Conservation (phyloP, 805 yeast species). For the Nakazawaea ambrosiae region DNA sequence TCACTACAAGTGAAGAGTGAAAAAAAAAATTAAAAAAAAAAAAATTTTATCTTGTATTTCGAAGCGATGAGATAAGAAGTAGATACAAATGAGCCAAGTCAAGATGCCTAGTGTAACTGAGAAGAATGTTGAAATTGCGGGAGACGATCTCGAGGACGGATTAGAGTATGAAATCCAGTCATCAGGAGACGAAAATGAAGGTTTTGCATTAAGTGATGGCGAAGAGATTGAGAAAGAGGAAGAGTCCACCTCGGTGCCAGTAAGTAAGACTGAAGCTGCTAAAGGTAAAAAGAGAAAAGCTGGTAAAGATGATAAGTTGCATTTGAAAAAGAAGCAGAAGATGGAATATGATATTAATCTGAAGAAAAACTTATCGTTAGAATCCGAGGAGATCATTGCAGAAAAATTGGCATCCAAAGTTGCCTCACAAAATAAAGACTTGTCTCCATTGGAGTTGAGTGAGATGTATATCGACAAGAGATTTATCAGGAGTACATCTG, state of each 20-base stretch:
- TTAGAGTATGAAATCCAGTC: constrained; percentile 50
- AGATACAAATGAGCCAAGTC: too few species aligned
- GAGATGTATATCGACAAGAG: constrained; percentile 51
- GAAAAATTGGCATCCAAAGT: constrained; percentile 60
- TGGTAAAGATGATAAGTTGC: constrained; percentile 32
- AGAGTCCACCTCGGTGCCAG: constrained; percentile 6
- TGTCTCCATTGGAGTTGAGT: constrained; percentile 68
- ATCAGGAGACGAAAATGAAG: constrained; percentile 30
- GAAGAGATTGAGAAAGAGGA: constrained; percentile 17
- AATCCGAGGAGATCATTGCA: constrained; percentile 53
- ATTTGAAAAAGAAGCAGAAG: constrained; percentile 57
- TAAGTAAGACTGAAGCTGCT: constrained; percentile 8
- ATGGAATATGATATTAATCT: constrained; percentile 57
- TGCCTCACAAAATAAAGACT: constrained; percentile 53
- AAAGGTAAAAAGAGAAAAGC: constrained; percentile 20
- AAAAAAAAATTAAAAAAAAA: too few species aligned
- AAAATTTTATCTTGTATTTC: too few species aligned
- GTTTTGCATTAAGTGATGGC: constrained; percentile 24
- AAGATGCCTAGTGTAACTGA: too few species aligned
- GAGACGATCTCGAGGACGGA: constrained; percentile 79
- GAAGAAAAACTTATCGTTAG: constrained; percentile 47
- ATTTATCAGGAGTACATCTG: constrained; percentile 56
- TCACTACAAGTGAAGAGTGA: too few species aligned
- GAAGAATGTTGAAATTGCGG: constrained; percentile 23
- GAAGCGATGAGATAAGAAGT: too few species aligned